A percentile compares a stretch with the other conserved stretches of the same genome.
phyloP scores from a whole-genome alignment of 2,329 filamentous ascomycete genomes.

The Reticulascus tulasneorum region DNA sequence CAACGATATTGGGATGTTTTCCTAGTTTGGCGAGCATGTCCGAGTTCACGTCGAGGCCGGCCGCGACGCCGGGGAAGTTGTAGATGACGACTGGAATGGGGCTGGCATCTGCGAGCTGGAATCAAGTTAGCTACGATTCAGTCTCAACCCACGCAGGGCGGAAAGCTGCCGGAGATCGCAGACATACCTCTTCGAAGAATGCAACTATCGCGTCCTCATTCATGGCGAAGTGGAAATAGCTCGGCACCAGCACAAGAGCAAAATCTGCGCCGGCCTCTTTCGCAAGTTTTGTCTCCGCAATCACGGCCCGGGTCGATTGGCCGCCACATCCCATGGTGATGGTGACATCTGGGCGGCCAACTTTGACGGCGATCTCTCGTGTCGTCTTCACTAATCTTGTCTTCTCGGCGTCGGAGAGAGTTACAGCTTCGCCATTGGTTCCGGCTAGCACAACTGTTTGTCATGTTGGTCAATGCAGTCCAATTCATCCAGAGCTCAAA shows the following conservation, averaged over 20 bases:
- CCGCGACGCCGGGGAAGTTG: slow-evolving; percentile 66
- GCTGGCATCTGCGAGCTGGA: slow-evolving; percentile 49
- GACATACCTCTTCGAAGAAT: slow-evolving; percentile 56
- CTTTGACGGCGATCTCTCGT: slow-evolving; percentile 53
- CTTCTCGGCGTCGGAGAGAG: slow-evolving; percentile 62
- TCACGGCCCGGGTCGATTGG: slow-evolving; percentile 62
- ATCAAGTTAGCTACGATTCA: background rate
- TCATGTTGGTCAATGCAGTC: too few relatives aligned
- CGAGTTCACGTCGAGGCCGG: slow-evolving; percentile 64
- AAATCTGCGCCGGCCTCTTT: slow-evolving; percentile 62
- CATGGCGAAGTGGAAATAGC: slow-evolving; percentile 66
- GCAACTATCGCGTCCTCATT: slow-evolving; percentile 53
- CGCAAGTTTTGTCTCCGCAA: slow-evolving; percentile 61
- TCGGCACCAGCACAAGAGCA: slow-evolving; percentile 65
- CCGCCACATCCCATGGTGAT: slow-evolving; percentile 66
- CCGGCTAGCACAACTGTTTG: slow-evolving; percentile 63
- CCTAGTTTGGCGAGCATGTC: slow-evolving; percentile 58
- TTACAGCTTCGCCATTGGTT: slow-evolving; percentile 71
- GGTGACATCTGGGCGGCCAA: slow-evolving; percentile 53
- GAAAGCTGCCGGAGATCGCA: slow-evolving; percentile 8
- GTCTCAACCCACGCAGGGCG: background rate
- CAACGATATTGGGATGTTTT: slow-evolving; percentile 61
- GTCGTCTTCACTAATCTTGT: slow-evolving; percentile 57
- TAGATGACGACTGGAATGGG: slow-evolving; percentile 65
- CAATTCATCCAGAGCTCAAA: too few relatives aligned